A percentile compares a stretch with the other conserved stretches of the same genome.
These are phyloP conservation scores for Bothriochloa decipiens DNA, from an alignment of 176 grass and related monocot species.

Conservation along the genomic window DNA sequence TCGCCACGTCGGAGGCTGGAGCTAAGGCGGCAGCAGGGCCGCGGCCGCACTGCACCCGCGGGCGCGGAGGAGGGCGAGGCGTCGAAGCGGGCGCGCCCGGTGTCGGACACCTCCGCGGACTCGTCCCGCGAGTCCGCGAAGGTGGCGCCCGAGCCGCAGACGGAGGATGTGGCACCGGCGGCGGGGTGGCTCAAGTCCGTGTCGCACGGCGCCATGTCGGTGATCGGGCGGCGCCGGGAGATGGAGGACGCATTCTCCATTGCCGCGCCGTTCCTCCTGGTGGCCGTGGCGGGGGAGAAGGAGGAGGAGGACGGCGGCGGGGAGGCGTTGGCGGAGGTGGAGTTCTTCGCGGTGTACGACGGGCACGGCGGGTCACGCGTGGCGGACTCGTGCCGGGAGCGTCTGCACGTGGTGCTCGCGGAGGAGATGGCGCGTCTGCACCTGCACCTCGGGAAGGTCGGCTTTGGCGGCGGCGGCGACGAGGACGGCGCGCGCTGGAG, in stretches of 20 bases:
- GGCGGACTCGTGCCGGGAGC: slow-evolving; percentile 52
- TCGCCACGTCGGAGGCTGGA: slow-evolving; percentile 38
- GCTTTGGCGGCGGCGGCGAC: neutral
- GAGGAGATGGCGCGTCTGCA: slow-evolving; percentile 61
- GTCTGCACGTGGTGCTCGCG: slow-evolving; percentile 72
- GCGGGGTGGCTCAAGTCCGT: neutral
- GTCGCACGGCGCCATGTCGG: slow-evolving; percentile 45
- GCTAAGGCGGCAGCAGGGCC: neutral
- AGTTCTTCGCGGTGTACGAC: slow-evolving; percentile 70
- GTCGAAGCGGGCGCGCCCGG: slow-evolving; percentile 24
- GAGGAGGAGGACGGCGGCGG: neutral
- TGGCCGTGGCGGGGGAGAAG: neutral
- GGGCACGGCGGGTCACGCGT: slow-evolving; percentile 58
- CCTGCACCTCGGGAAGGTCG: neutral
- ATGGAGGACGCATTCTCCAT: slow-evolving; percentile 69
- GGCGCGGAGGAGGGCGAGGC: neutral
- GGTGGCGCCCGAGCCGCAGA: slow-evolving; percentile 12
- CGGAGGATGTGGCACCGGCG: rapidly evolving
- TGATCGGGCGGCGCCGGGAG: slow-evolving; percentile 49
- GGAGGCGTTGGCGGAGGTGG: neutral
- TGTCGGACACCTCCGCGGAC: neutral
- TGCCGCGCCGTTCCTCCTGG: slow-evolving; percentile 7
- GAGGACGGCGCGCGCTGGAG: slow-evolving; percentile 36
- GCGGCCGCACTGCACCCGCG: neutral
- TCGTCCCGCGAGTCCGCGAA: slow-evolving; percentile 7